Conservation (phyloP, 2,329 filamentous ascomycete species). For the Fusarium armeniacum region DNA sequence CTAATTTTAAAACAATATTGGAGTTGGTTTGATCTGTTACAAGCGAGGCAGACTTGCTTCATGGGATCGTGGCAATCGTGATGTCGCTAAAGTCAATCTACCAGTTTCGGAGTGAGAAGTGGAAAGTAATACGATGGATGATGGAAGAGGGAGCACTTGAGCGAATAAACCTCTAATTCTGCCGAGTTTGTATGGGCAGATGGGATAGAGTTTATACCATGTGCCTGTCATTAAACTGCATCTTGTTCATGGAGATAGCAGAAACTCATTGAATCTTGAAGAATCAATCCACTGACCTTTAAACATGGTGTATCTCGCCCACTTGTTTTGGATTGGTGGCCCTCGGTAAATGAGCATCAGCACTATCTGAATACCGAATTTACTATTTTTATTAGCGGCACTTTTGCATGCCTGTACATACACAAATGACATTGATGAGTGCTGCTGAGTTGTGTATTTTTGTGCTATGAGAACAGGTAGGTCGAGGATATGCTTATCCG, state of each 20-base stretch:
- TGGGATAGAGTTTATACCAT: neutral
- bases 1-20: constrained; percentile 44
- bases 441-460: neutral
- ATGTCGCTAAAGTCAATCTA: constrained; percentile 23
- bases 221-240: neutral
- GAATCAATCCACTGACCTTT: constrained; percentile 5
- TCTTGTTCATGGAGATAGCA: neutral
- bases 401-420: constrained; percentile 24
- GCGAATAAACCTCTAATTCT: neutral
- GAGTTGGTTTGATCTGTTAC: constrained; percentile 24
- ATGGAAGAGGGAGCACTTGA: neutral
- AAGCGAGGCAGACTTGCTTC: constrained; percentile 25
- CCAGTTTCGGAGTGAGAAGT: neutral
- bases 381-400: constrained; percentile 22
- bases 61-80: constrained; percentile 22
- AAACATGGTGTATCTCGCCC: constrained; percentile 9
- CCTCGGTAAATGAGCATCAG: constrained; percentile 37
- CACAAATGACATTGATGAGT: neutral
- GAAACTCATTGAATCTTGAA: constrained; percentile 11
- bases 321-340: constrained; percentile 34
- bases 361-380: constrained; percentile 25
- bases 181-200: neutral
- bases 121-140: neutral
- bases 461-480: neutral
- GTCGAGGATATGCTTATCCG: neutral